Evolutionary conservation across 805 yeast genomes (phyloP), one percentile per base, ranked within the genome.

Genomic region (Pichia thaimueangensis): DNA sequence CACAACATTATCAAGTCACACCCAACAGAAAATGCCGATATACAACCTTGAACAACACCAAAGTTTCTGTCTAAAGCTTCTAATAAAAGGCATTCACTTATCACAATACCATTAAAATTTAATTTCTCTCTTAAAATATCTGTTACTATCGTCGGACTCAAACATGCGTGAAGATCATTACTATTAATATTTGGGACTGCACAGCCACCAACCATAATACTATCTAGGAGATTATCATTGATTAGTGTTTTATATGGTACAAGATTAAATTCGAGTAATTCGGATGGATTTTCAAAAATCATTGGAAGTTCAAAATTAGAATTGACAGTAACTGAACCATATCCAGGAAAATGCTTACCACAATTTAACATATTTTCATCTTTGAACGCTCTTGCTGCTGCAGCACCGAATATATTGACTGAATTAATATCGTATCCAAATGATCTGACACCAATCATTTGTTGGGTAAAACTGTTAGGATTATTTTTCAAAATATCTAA

Each of bases 291-390:
- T 39, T 78, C 83, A 3, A 73, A 65, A 54, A 78, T 71, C 69
- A 76, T 73, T 6, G 82, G 82, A 24, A 77, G 55, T 45, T 78
- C 82, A 33, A 76, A 58, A 30, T 76, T 58, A 3, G 77, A 69
- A 52, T 78, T 81, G 6, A 78, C 78, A 17, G 71, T 67, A 1
- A 82, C 81, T 42, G 73, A 72, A 4, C 83, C 83, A 40, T 75
- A 76, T 1, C 85, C 85, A 0, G 85, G 85, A 51, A 78, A 78
- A 58, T 79, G 83, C 51, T 78, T 78, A 0, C 81, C 83, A 44
- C 77, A 71, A 2, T 76, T 67, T 29, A 71, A 55, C 11, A 78
- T 53, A 1, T 81, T 80, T 11, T 78, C 80, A 34, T 67, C 74
- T 40, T 65, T 64, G 35, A 74, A 63, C 1, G 83, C 85, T 44